Conservation (phyloP, 2,329 filamentous ascomycete species). For the Colletotrichum sublineola region DNA sequence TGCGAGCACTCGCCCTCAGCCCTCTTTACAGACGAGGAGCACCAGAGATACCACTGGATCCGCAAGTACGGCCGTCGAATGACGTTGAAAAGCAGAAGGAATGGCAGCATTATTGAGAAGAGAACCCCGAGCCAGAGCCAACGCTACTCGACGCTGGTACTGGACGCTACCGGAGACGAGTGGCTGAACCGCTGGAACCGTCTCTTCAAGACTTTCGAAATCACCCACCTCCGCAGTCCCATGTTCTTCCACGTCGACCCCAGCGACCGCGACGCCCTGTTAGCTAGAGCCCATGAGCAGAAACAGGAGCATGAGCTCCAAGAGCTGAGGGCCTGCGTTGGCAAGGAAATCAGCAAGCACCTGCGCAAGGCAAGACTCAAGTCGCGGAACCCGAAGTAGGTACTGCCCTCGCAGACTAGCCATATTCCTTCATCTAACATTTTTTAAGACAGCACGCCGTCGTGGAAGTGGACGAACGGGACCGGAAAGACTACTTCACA, state of each 20-base stretch:
- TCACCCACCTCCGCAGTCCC: conserved; percentile 79
- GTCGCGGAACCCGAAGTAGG: conserved; percentile 43
- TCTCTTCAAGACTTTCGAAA: conserved; percentile 77
- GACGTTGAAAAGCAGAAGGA: conserved; percentile 66
- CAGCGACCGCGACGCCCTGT: conserved; percentile 77
- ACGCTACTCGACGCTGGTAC: conserved; percentile 61
- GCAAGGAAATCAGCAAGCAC: conserved; percentile 85
- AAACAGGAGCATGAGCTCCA: conserved; percentile 73
- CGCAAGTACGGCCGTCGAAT: conserved; percentile 73
- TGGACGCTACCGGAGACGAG: conserved; percentile 72
- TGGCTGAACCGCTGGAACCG: conserved; percentile 82
- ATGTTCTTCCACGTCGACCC: conserved; percentile 90
- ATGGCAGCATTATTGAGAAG: conserved; percentile 49
- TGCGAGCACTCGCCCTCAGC: conserved; percentile 80
- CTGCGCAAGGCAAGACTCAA: conserved; percentile 65
- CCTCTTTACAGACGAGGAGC: conserved; percentile 86
- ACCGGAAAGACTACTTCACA: conserved; percentile 78
- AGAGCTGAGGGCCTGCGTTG: conserved; percentile 81
- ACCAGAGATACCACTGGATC: conserved; percentile 85
- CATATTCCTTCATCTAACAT: conserved; percentile 39
- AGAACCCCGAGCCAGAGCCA: conserved; percentile 45
- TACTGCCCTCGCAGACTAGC: conserved; percentile 1
- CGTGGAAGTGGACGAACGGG: conserved; percentile 73
- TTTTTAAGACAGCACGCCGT: conserved; percentile 57
- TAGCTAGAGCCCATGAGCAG: conserved; percentile 75